Conservation (phyloP, 805 yeast species). For the Henningerozyma blattae region DNA sequence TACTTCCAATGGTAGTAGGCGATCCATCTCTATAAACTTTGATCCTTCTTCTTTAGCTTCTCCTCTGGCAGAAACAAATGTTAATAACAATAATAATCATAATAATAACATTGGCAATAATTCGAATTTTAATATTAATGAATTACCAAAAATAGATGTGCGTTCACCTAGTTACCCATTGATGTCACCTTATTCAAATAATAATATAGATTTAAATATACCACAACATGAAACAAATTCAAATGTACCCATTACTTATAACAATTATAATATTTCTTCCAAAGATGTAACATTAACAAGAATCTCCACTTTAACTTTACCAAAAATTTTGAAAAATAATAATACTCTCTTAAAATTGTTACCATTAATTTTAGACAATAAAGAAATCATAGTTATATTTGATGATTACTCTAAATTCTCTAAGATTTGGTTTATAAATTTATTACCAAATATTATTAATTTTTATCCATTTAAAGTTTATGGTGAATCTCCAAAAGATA, state of each 20-base stretch:
- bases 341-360: conserved; percentile 13
- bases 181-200: too few species aligned
- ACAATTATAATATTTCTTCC: conserved; percentile 27
- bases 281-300: conserved; percentile 66
- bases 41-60: too few species aligned
- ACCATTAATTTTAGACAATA: conserved; percentile 30
- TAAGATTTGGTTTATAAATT: conserved; percentile 34
- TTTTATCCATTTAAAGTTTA: conserved; percentile 17
- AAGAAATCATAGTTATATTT: conserved; percentile 50
- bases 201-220: background rate
- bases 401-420: conserved; percentile 32
- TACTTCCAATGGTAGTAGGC: too few species aligned
- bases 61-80: too few species aligned
- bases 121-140: too few species aligned
- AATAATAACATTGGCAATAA: background rate
- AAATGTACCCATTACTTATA: background rate
- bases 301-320: conserved; percentile 32
- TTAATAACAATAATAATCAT: background rate
- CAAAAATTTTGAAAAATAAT: conserved; percentile 24
- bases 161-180: too few species aligned
- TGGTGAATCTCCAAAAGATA: conserved; percentile 17
- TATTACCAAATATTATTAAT: conserved; percentile 14
- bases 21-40: too few species aligned
- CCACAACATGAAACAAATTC: background rate
- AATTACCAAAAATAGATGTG: too few species aligned